Evolutionary conservation across 495 filamentous ascomycete species (phyloP).

Genomic region (Venustampulla echinocandica): DNA sequence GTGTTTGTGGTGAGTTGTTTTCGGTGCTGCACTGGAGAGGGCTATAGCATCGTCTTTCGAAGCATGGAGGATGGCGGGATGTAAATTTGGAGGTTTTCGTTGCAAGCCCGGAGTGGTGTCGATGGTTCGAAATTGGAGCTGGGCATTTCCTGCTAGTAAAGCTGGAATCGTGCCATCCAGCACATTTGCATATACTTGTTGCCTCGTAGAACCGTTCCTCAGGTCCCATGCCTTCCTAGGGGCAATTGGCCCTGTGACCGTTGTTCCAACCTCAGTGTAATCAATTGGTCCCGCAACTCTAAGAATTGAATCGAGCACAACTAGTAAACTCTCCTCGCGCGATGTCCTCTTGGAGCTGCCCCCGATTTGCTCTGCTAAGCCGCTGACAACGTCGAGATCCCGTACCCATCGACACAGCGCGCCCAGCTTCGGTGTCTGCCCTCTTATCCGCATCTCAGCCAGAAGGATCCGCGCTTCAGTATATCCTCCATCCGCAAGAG

Average conservation of each 20-base stretch:
- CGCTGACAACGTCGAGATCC: constrained; percentile 39
- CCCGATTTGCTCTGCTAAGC: constrained; percentile 24
- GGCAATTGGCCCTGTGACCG: constrained; percentile 21
- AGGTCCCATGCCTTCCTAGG: constrained; percentile 30
- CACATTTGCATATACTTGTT: constrained; percentile 27
- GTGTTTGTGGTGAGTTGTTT: constrained; percentile 28
- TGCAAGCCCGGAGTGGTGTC: constrained; percentile 34
- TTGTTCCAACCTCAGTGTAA: constrained; percentile 15
- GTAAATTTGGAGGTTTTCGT: constrained; percentile 40
- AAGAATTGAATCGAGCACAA: constrained; percentile 35
- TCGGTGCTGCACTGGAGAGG: constrained; percentile 22
- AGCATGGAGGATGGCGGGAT: constrained; percentile 36
- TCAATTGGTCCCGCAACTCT: constrained; percentile 33
- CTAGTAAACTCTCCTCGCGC: constrained; percentile 27
- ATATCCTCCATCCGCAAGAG: constrained; percentile 34
- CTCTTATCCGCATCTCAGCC: constrained; percentile 38
- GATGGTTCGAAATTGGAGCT: constrained; percentile 28
- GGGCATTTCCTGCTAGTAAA: constrained; percentile 12
- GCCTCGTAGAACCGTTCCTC: constrained; percentile 16
- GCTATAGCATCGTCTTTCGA: constrained; percentile 29
- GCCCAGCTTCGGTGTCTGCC: constrained; percentile 35
- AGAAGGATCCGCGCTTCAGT: constrained; percentile 34
- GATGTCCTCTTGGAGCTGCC: constrained; percentile 9
- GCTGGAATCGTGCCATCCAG: constrained; percentile 28
- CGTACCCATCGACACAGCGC: constrained; percentile 42